phyloP scores from a whole-genome alignment of 345 rosid genomes.

The Fremontodendron californicum region DNA sequence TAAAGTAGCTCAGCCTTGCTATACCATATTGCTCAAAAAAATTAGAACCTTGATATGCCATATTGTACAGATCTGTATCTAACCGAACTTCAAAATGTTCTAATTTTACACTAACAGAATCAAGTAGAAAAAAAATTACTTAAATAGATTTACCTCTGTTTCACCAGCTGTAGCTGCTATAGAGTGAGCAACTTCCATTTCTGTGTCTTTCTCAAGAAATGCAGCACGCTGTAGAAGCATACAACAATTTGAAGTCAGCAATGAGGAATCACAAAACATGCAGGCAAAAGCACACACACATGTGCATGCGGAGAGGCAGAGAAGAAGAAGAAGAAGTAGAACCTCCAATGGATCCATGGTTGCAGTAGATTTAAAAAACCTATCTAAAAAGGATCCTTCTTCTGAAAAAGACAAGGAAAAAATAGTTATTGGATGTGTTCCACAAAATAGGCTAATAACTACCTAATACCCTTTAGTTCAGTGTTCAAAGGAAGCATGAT shows the following conservation, averaged over 20 bases:
- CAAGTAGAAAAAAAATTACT: not conserved
- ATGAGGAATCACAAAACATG: constrained; percentile 9
- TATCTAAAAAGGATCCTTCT: constrained; percentile 80
- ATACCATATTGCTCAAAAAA: not conserved
- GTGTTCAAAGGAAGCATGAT: not conserved
- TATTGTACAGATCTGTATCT: not conserved
- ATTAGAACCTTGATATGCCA: not conserved
- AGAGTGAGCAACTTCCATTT: constrained; percentile 87
- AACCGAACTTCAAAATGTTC: not conserved
- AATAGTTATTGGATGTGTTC: not conserved
- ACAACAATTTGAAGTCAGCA: constrained; percentile 1
- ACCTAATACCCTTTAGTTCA: not conserved
- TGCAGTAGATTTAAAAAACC: constrained; percentile 69
- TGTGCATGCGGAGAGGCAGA: not conserved
- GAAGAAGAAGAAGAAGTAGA: constrained; percentile 15
- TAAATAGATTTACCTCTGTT: constrained; percentile 44
- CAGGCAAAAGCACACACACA: not conserved
- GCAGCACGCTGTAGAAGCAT: constrained; percentile 55
- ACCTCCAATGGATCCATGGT: constrained; percentile 77
- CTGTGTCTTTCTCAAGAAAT: constrained; percentile 75
- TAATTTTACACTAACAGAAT: not conserved
- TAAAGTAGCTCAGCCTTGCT: not conserved
- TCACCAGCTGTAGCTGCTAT: constrained; percentile 89
- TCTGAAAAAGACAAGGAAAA: constrained; percentile 41
- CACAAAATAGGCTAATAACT: not conserved